Conservation (phyloP, 2,329 filamentous ascomycete genomes). For the Elsinoe arachidis region DNA sequence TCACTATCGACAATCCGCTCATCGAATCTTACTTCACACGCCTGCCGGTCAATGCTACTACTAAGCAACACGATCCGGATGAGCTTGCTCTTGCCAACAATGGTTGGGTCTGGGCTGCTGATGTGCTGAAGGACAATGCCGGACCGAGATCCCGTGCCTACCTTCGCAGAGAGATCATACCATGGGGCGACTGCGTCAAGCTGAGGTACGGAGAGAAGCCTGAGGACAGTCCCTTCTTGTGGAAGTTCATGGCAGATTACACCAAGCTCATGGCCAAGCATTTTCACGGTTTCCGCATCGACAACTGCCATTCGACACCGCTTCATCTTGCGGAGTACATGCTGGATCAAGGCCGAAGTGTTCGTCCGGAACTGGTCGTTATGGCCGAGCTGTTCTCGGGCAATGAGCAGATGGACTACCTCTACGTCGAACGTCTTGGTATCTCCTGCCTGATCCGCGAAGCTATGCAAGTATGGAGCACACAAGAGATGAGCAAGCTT, state of each 20-base stretch:
- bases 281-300: conserved; percentile 90
- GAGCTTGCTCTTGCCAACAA: conserved; percentile 86
- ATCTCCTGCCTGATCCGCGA: conserved; percentile 88
- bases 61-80: conserved; percentile 64
- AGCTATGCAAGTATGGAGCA: conserved; percentile 98
- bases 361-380: conserved; percentile 81
- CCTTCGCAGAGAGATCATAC: conserved; percentile 87
- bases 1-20: conserved; percentile 67
- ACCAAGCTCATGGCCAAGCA: conserved; percentile 87
- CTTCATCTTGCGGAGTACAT: conserved; percentile 91
- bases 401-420: conserved; percentile 89
- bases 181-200: conserved; percentile 98
- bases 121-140: conserved; percentile 88
- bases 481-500: conserved; percentile 80
- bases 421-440: conserved; percentile 88
- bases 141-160: conserved; percentile 87
- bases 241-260: conserved; percentile 93
- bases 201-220: conserved; percentile 75
- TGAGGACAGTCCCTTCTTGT: conserved; percentile 83
- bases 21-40: conserved; percentile 95
- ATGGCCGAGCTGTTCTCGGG: conserved; percentile 94
- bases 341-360: conserved; percentile 80
- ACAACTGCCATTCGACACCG: conserved; percentile 96
- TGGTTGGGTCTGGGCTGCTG: conserved; percentile 97
- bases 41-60: conserved; percentile 68